Conservation (phyloP, 495 filamentous ascomycete genomes). For the Podospora sp. region DNA sequence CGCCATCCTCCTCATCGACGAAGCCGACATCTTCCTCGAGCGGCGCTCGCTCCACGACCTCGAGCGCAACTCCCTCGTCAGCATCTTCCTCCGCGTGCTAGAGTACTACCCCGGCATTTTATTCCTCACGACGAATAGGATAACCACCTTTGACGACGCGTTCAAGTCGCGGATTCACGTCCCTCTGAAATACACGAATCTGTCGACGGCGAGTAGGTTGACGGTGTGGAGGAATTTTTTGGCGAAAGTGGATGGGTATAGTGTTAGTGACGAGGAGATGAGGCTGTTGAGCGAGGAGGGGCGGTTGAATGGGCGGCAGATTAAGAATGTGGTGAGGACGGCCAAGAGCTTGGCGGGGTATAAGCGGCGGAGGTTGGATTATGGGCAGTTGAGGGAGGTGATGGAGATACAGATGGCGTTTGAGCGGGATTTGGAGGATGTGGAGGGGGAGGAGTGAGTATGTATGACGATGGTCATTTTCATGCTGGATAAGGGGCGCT, state of each 20-base stretch:
- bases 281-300: constrained; percentile 13
- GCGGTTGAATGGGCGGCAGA: constrained; percentile 23
- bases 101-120: constrained; percentile 54
- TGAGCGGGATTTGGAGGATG: constrained; percentile 17
- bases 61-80: constrained; percentile 45
- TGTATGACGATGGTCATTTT: no score
- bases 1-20: constrained; percentile 65
- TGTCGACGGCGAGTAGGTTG: constrained; percentile 30
- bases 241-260: background rate
- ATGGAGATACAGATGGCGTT: constrained; percentile 27
- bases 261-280: constrained; percentile 8
- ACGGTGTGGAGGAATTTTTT: constrained; percentile 39
- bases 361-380: constrained; percentile 18
- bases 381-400: constrained; percentile 21
- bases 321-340: constrained; percentile 27
- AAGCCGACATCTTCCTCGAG: constrained; percentile 50
- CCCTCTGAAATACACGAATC: constrained; percentile 41
- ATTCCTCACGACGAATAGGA: constrained; percentile 51
- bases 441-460: constrained; percentile 6
- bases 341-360: constrained; percentile 24
- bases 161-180: constrained; percentile 55
- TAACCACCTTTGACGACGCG: constrained; percentile 46
- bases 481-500: no score
- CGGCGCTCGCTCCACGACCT: constrained; percentile 41
- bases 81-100: constrained; percentile 51